Conservation (phyloP, 129 eudicot genomes). For the Flaveria bidentis region DNA sequence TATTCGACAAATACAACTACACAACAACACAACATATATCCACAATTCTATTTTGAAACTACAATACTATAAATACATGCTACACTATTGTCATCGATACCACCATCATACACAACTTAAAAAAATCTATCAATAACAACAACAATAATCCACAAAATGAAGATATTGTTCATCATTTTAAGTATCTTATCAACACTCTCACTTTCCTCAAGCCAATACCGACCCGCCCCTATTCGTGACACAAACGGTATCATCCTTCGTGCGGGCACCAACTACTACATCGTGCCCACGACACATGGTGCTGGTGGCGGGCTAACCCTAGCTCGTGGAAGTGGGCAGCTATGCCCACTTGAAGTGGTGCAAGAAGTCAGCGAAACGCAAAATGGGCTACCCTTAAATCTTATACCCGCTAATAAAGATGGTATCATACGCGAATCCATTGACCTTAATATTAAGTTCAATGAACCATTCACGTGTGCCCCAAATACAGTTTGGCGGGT, state of each 20-base stretch:
- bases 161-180: conserved; percentile 15
- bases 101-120: conserved; percentile 12
- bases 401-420: conserved; percentile 41
- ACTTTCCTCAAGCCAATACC: conserved; percentile 24
- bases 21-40: neutral
- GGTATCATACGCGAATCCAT: conserved; percentile 45
- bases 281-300: conserved; percentile 53
- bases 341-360: conserved; percentile 38
- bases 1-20: neutral
- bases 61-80: conserved; percentile 14
- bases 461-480: conserved; percentile 28
- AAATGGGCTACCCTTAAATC: conserved; percentile 31
- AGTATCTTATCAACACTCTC: conserved; percentile 30
- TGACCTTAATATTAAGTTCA: conserved; percentile 54
- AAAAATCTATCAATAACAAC: neutral
- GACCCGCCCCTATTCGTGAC: conserved; percentile 47
- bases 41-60: neutral
- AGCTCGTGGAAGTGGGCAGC: conserved; percentile 13
- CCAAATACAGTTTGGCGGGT: conserved; percentile 48
- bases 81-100: neutral
- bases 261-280: conserved; percentile 43
- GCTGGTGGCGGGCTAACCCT: conserved; percentile 54
- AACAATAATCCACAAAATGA: conserved; percentile 9
- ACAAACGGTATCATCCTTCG: conserved; percentile 37
- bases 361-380: conserved; percentile 32